Base-by-base conservation (phyloP, 352 stramenopile genomes). In the Phytopythium helicoides region DNA sequence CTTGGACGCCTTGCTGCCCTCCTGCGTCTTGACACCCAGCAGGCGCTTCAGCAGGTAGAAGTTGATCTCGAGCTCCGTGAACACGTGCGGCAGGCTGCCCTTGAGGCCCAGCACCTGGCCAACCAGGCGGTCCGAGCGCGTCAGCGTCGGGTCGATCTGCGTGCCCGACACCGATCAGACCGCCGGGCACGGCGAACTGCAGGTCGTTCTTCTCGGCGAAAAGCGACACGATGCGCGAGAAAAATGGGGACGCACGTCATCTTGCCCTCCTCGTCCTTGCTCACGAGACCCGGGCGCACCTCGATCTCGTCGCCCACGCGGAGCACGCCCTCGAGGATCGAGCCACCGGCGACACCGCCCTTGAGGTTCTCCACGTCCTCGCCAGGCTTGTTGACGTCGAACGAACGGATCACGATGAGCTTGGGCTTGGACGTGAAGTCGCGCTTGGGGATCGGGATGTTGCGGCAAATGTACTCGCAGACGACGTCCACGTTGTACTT, bases 401-500 rank as follows among this genome's bases (percentile, higher is more conserved):
- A 99, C 47, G 94, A 99, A 67, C 97, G 96, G 64, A 99, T 99
- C 41, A 99, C 96, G 69, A 99, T 99, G 10, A 99, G 86, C 62
- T 98, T 95, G 11, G 97, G 97, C 48, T 96, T 95, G 38, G 79
- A 97, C 14, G 95, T 98, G 73, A 99, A 99, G 79, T 99, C 96
- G 45, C 97, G 82, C 55, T 88, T 85, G n/a, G 98, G 98, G 42
- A 99, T 87, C 28, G 97, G 97, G 56, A 99, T 99, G 74, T 98
- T 97, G 64, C 97, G 94, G 58, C 97, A 97, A 66, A 99, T 97
- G 86, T 99, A 99, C 83, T 99, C 97, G 73, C 97, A 99, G 7
- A 99, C 95, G 8, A 99, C 89, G 73, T 99, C 97, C 58, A 99
- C 98, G 76, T 99, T 99, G 86, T 99, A 99, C 73, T 99, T 98